Evolutionary conservation across 345 rosid genomes (phyloP).

Genomic region (Rhodomyrtus tomentosa): DNA sequence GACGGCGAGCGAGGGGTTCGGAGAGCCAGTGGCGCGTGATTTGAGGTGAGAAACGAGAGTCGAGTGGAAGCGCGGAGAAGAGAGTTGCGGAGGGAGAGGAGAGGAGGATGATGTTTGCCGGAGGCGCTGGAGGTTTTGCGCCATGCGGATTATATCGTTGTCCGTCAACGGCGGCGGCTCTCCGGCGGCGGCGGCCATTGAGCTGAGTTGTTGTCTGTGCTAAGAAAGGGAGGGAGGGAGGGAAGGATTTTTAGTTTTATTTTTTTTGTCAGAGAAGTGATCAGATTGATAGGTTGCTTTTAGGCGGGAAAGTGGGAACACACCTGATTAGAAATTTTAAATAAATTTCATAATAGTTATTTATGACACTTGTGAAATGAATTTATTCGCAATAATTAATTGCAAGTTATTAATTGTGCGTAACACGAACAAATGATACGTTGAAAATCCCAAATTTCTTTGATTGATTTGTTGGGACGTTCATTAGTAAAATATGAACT

Average conservation of each 20-base stretch:
- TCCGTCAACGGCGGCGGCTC: constrained; percentile 28
- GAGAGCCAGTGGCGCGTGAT: constrained; percentile 39
- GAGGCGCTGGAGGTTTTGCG: constrained; percentile 21
- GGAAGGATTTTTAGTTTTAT: no score
- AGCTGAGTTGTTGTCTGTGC: neutral
- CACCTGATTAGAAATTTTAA: no score
- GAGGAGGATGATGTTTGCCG: constrained; percentile 19
- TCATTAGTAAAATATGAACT: neutral
- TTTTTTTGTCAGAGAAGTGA: no score
- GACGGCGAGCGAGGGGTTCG: constrained; percentile 40
- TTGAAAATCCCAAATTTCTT: neutral
- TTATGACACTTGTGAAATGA: neutral
- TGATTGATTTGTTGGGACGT: neutral
- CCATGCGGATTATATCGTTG: constrained; percentile 41
- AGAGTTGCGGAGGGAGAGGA: constrained; percentile 18
- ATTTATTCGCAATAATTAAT: neutral
- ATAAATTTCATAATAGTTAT: no score
- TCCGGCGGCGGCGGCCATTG: constrained; percentile 9
- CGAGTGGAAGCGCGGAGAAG: neutral
- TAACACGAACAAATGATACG: neutral
- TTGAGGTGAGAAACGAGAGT: constrained; percentile 13
- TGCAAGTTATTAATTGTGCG: neutral
- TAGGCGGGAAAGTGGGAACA: neutral
- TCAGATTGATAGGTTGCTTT: neutral
- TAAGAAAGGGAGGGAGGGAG: neutral